These are phyloP conservation scores for Saccharum officinarum DNA, from an alignment of 176 grass and related monocot species.

Conservation along the genomic window DNA sequence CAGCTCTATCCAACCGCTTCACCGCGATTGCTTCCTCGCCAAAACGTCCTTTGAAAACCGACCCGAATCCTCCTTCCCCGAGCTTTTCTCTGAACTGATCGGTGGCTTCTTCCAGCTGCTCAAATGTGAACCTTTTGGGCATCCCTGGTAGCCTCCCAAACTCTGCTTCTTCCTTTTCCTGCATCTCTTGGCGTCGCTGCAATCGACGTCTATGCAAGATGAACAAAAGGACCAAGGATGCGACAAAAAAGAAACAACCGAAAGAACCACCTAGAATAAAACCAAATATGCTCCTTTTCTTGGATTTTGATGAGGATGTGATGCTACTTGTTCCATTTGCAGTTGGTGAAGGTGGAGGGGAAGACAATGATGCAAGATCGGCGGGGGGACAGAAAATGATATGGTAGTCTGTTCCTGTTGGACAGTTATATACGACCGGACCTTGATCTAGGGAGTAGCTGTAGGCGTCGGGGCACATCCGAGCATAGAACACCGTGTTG, in stretches of 20 bases:
- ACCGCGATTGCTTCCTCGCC: background rate
- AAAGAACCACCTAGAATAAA: too few relatives aligned
- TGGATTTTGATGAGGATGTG: background rate
- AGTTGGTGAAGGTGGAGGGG: background rate
- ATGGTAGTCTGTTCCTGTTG: conserved; percentile 33
- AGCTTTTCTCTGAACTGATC: conserved; percentile 18
- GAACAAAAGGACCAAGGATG: too few relatives aligned
- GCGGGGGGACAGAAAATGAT: conserved; percentile 37
- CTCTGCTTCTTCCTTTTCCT: background rate
- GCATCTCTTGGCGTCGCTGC: background rate
- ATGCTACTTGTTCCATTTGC: background rate
- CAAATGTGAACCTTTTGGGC: conserved; percentile 24
- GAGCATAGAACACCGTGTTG: too few relatives aligned
- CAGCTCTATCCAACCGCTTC: conserved; percentile 29
- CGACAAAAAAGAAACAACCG: too few relatives aligned
- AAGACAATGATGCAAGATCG: background rate
- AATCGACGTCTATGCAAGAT: background rate
- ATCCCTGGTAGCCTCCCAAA: background rate
- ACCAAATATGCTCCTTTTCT: too few relatives aligned
- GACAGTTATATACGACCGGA: conserved; percentile 45
- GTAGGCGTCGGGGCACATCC: conserved; percentile 38
- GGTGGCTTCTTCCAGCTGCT: conserved; percentile 14
- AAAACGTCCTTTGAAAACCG: conserved; percentile 12
- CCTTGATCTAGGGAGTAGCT: background rate
- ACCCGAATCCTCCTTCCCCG: conserved; percentile 25